Evolutionary conservation across 1,284 basidiomycete genomes (phyloP).

Genomic region (Psilocybe mexicana): DNA sequence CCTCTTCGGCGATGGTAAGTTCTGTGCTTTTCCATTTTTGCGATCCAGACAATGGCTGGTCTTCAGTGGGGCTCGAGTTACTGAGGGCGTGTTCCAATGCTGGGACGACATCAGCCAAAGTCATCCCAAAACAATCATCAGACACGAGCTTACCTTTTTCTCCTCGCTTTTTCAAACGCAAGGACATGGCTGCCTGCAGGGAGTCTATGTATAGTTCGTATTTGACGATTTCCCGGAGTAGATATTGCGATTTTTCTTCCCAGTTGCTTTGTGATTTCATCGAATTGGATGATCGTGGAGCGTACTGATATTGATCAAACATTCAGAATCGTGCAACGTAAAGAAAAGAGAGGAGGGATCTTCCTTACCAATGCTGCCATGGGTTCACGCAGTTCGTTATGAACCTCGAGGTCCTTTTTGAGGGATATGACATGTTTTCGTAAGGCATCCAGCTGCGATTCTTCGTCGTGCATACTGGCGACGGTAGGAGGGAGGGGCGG

Average conservation of each 20-base stretch:
- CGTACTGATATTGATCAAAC: conserved; percentile 55
- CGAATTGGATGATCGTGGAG: conserved; percentile 72
- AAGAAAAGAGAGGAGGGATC: neutral
- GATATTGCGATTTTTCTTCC: conserved; percentile 87
- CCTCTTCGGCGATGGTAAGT: conserved; percentile 49
- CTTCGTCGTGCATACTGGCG: conserved; percentile 87
- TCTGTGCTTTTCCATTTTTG: conserved; percentile 52
- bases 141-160: conserved; percentile 57
- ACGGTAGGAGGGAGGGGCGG: conserved; percentile 82
- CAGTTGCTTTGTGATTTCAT: conserved; percentile 86
- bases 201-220: conserved; percentile 96
- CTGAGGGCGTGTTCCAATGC: conserved; percentile 76
- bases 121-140: conserved; percentile 1
- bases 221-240: conserved; percentile 91
- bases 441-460: conserved; percentile 86
- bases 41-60: conserved; percentile 31
- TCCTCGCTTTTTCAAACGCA: conserved; percentile 82
- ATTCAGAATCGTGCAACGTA: conserved; percentile 2
- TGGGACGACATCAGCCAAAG: conserved; percentile 23
- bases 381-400: conserved; percentile 82
- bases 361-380: conserved; percentile 75
- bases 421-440: conserved; percentile 77
- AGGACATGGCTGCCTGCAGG: conserved; percentile 75
- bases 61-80: conserved; percentile 43
- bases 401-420: conserved; percentile 78